Evolutionary conservation across 176 grass and related monocot species (phyloP), one percentile per base, ranked within the genome.

Genomic region (Typha latifolia): DNA sequence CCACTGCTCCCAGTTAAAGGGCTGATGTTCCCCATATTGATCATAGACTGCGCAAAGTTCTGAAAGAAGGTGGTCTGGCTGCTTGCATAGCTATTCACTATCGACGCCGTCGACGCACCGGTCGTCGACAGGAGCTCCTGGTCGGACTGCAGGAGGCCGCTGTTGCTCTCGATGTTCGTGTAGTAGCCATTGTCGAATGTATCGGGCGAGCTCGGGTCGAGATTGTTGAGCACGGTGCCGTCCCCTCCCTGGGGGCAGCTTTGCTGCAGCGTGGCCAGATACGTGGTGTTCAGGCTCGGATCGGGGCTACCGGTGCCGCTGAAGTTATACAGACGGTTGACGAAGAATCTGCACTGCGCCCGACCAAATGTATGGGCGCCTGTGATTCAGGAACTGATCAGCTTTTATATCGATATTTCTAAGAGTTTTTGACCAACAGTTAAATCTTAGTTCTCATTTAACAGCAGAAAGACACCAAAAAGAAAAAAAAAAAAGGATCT

Each of bases 151-250:
- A 96, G 80, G 49, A 96, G 75, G 7, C 81, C 91, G 59, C 84
- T 82, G 71, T 85, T 85, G 22, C 47, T 66, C 3, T 86, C 55
- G 13, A 96, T 80, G 74, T 96, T 96, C 73, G 12, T 72, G 81
- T 73, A 87, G 84, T 96, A 96, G 76, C 61, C 79, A 71, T 90
- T 90, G 79, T 96, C 91, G 70, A 96, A 96, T 22, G 82, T 69
- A 78, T 77, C 74, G 43, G 87, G 83, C 0, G 87, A 85, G 47
- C 67, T 23, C 13, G 79, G 31, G 72, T 86, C 77, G 63, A 90
- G 61, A 57, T 32, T 85, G 55, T 76, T 91, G 62, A 87, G 63
- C 67, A 87, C 84, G 1, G 84, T 79, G 14, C 84, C 84, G 66
- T 79, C 75, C 12, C 84, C 82, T 0, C 84, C 84, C 79, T 87